These are phyloP conservation scores for Fusarium fracticaudum DNA, from an alignment of 2,329 filamentous ascomycete genomes.

Conservation along the genomic window DNA sequence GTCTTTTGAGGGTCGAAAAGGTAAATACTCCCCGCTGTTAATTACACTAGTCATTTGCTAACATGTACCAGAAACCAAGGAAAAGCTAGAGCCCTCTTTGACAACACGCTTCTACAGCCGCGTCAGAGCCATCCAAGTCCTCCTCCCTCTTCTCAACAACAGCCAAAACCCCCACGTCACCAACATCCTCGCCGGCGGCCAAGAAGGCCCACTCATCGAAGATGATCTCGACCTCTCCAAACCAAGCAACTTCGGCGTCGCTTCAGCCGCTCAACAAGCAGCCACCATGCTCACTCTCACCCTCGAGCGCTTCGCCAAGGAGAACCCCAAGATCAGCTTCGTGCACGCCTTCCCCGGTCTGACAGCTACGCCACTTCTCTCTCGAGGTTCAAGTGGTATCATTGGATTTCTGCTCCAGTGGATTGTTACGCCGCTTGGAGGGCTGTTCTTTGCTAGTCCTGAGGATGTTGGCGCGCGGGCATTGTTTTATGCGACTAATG, in stretches of 20 bases:
- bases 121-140: slow-evolving; percentile 63
- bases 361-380: slow-evolving; percentile 34
- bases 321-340: slow-evolving; percentile 52
- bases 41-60: neutral
- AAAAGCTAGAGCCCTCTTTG: slow-evolving; percentile 64
- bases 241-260: slow-evolving; percentile 47
- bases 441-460: slow-evolving; percentile 14
- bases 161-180: slow-evolving; percentile 57
- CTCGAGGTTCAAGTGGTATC: slow-evolving; percentile 35
- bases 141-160: slow-evolving; percentile 62
- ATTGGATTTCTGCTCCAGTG: slow-evolving; percentile 17
- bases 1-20: slow-evolving; percentile 35
- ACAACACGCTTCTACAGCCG: slow-evolving; percentile 67
- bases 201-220: slow-evolving; percentile 57
- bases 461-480: slow-evolving; percentile 35
- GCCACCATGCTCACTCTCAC: slow-evolving; percentile 60
- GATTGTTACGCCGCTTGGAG: slow-evolving; percentile 23
- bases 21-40: neutral
- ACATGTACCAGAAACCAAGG: slow-evolving; percentile 58
- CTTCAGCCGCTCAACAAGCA: slow-evolving; percentile 54
- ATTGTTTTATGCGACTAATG: slow-evolving; percentile 39
- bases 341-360: slow-evolving; percentile 49
- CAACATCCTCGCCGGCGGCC: slow-evolving; percentile 59
- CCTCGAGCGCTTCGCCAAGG: slow-evolving; percentile 57
- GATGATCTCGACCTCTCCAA: slow-evolving; percentile 57